Base-by-base conservation (phyloP, 2,329 filamentous ascomycete species). In the Fragosphaeria purpurea region DNA sequence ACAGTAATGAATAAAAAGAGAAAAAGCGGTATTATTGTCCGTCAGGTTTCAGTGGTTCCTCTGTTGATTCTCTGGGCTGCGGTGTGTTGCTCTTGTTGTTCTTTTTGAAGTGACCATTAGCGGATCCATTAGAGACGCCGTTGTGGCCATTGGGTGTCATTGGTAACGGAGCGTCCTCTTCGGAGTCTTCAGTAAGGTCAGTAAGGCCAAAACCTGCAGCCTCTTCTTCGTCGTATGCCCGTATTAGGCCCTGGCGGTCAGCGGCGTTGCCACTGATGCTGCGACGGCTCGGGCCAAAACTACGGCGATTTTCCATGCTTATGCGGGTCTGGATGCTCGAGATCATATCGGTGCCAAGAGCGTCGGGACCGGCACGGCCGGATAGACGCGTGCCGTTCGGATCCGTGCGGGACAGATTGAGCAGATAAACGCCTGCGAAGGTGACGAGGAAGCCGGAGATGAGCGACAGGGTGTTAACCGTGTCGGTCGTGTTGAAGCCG, bases 371-470 rank as follows among this genome's bases (percentile, higher is more conserved):
- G 58, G 76, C 64, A 44, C 70, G 82, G 49, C 79, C 77, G 38
- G 86, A 72, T 56, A 84, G 65, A 52, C 77, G 79, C 52, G 76
- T 80, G 47, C 90, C 90, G 61, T 95, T 83, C 1, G 93, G 89
- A 62, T 98, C 93, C 57, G 83, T 79, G 61, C 93, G 84, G 0
- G 91, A 96, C n/a, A 98, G 81, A 63, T 97, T 97, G 59, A 97
- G 79, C 6, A 97, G 80, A 67, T 97, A 97, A 48, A 97, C 91
- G 33, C 91, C 91, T 4, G 89, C 86, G 65, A 97, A 97, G 54
- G 95, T 97, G 57, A 93, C 82, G 52, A 97, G 79, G 71, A 97
- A 97, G 53, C 91, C 91, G 64, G 86, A 91, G 47, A 97, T 77
- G 11, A 97, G 77, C 4, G 91, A 96, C 52, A 97, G 82, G 1